A percentile compares a stretch with the other conserved stretches of the same genome.
Evolutionary conservation across 1,284 basidiomycete species (phyloP).

Genomic region (Cystobasidium pallidum): DNA sequence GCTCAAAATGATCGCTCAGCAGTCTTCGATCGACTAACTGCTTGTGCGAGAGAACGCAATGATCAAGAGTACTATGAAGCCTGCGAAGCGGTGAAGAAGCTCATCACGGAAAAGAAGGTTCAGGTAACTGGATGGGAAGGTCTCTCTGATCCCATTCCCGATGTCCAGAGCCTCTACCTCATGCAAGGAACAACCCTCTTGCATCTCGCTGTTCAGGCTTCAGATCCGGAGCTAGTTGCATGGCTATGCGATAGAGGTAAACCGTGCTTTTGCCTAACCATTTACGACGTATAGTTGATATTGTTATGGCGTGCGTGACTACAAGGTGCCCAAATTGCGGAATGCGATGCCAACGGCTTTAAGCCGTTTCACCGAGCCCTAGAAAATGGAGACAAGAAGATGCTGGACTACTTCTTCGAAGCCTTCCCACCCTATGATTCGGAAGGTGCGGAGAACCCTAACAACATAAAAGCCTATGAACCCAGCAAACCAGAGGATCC

Average conservation of each 20-base stretch:
- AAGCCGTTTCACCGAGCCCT: slow-evolving; percentile 72
- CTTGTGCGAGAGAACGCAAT: slow-evolving; percentile 6
- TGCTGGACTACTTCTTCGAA: slow-evolving; percentile 38
- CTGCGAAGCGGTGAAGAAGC: slow-evolving; percentile 3
- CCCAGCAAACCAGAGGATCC: slow-evolving; percentile 8
- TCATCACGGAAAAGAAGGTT: slow-evolving; percentile 4
- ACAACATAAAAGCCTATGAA: slow-evolving; percentile 22
- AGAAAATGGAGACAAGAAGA: slow-evolving; percentile 11
- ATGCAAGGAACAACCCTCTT: slow-evolving; percentile 62
- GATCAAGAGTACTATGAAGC: slow-evolving; percentile 13
- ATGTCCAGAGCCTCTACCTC: neutral
- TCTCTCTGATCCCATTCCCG: neutral
- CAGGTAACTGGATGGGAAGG: slow-evolving; percentile 11
- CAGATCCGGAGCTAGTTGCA: slow-evolving; percentile 64
- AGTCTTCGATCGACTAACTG: slow-evolving; percentile 17
- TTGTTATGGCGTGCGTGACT: too few relatives aligned
- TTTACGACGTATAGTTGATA: too few relatives aligned
- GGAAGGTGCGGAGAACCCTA: slow-evolving; percentile 5
- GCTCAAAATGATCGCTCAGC: slow-evolving; percentile 18
- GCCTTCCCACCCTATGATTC: slow-evolving; percentile 19
- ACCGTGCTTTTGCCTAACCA: neutral
- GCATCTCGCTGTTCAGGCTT: slow-evolving; percentile 66
- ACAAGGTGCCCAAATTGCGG: slow-evolving; percentile 73
- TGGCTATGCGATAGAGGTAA: slow-evolving; percentile 70
- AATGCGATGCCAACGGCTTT: slow-evolving; percentile 64